phyloP scores from a whole-genome alignment of 164 flowering plant species.

The Buxus sempervirens region DNA sequence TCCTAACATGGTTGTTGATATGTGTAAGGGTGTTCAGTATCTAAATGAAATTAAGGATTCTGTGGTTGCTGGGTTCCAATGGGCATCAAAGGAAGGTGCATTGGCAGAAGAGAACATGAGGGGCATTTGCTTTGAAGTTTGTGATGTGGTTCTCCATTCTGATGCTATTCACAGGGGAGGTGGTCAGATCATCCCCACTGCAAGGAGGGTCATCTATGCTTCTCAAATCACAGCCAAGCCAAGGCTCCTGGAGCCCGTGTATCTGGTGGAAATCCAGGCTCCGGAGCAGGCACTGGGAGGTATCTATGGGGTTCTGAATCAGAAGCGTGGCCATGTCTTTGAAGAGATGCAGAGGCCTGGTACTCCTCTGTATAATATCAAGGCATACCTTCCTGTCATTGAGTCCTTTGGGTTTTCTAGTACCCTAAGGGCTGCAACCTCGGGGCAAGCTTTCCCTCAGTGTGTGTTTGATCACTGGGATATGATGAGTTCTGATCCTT shows the following conservation, averaged over 20 bases:
- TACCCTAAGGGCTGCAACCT: slow-evolving; percentile 45
- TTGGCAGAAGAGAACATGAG: slow-evolving; percentile 38
- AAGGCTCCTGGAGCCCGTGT: slow-evolving; percentile 30
- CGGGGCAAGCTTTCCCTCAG: slow-evolving; percentile 63
- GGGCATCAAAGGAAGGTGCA: slow-evolving; percentile 39
- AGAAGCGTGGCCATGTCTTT: slow-evolving; percentile 58
- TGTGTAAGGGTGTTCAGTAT: slow-evolving; percentile 38
- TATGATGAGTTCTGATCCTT: slow-evolving; percentile 50
- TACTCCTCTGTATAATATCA: slow-evolving; percentile 58
- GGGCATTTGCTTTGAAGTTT: slow-evolving; percentile 36
- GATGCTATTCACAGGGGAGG: slow-evolving; percentile 39
- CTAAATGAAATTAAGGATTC: slow-evolving; percentile 36
- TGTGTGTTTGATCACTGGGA: slow-evolving; percentile 67
- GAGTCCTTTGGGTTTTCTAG: slow-evolving; percentile 53
- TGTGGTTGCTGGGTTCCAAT: slow-evolving; percentile 31
- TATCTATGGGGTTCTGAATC: slow-evolving; percentile 49
- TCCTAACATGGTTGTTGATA: slow-evolving; percentile 34
- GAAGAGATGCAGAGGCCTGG: slow-evolving; percentile 64
- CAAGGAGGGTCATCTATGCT: slow-evolving; percentile 32
- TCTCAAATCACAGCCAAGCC: slow-evolving; percentile 33
- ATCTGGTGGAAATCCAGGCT: slow-evolving; percentile 35
- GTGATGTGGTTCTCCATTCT: slow-evolving; percentile 38
- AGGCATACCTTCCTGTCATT: slow-evolving; percentile 53
- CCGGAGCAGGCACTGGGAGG: slow-evolving; percentile 58
- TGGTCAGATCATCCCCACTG: slow-evolving; percentile 29